phyloP scores from a whole-genome alignment of 306 rosid genomes.

The Castanea crenata region DNA sequence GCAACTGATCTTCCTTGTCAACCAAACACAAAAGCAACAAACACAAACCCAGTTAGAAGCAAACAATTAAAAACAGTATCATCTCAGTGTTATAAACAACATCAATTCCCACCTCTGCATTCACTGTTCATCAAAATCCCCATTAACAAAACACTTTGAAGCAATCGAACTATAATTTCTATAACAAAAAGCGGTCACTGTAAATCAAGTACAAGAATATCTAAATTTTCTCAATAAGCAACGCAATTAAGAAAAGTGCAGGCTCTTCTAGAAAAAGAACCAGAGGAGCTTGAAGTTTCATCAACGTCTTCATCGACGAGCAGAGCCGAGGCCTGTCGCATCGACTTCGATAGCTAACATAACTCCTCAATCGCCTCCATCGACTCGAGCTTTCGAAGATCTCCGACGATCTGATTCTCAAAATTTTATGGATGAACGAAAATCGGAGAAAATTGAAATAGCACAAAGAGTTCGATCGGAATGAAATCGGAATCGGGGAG shows the following conservation, averaged over 20 bases:
- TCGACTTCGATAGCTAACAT: conserved; percentile 73
- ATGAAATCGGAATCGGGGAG: conserved; percentile 13
- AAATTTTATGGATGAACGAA: neutral
- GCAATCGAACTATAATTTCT: too few species aligned
- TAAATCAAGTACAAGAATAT: too few species aligned
- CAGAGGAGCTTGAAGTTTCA: conserved; percentile 42
- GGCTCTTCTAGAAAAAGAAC: conserved; percentile 51
- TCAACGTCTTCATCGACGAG: conserved; percentile 93
- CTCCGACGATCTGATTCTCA: neutral
- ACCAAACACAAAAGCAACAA: too few species aligned
- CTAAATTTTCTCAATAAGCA: conserved; percentile 22
- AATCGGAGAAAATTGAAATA: neutral
- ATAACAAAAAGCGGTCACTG: too few species aligned
- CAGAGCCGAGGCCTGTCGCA: conserved; percentile 81
- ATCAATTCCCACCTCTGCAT: too few species aligned
- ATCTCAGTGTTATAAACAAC: too few species aligned
- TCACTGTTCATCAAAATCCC: too few species aligned
- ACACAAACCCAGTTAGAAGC: too few species aligned
- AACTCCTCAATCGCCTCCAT: conserved; percentile 98
- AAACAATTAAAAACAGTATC: too few species aligned
- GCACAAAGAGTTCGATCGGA: neutral
- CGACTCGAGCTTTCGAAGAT: conserved; percentile 11
- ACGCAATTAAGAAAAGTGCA: conserved; percentile 91
- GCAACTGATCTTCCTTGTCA: too few species aligned
- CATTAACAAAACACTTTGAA: too few species aligned